phyloP scores from a whole-genome alignment of 768 basidiomycete species.

The Boletellus emodensis region DNA sequence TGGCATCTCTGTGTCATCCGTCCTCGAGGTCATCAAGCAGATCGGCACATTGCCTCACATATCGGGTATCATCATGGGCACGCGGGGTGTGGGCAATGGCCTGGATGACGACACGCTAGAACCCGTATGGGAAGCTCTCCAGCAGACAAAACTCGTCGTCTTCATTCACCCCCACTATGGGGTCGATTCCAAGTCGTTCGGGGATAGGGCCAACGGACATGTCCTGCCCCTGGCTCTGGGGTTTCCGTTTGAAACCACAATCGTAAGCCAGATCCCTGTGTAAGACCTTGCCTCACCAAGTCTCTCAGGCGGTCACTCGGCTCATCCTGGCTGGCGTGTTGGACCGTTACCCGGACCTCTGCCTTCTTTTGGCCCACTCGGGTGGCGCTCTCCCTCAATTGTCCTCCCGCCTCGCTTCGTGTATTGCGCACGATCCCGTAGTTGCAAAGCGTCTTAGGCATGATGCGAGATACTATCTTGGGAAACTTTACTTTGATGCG shows the following conservation, averaged over 20 bases:
- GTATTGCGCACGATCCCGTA: slow-evolving; percentile 80
- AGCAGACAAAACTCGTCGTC: slow-evolving; percentile 62
- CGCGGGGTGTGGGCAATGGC: slow-evolving; percentile 70
- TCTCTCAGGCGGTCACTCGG: slow-evolving; percentile 59
- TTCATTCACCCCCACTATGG: slow-evolving; percentile 90
- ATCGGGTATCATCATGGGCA: slow-evolving; percentile 79
- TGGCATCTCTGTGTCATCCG: slow-evolving; percentile 46
- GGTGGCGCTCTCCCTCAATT: slow-evolving; percentile 81
- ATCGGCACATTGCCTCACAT: slow-evolving; percentile 63
- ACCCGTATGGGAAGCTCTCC: slow-evolving; percentile 78
- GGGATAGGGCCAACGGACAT: slow-evolving; percentile 76
- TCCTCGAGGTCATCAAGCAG: slow-evolving; percentile 65
- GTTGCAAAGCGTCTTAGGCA: slow-evolving; percentile 71
- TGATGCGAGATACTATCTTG: slow-evolving; percentile 81
- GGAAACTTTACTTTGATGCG: slow-evolving; percentile 77
- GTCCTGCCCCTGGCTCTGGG: slow-evolving; percentile 84
- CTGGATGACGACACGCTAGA: slow-evolving; percentile 77
- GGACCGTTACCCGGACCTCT: slow-evolving; percentile 73
- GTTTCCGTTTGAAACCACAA: slow-evolving; percentile 89
- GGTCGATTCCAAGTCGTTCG: slow-evolving; percentile 70
- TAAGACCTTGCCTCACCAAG: slow-evolving; percentile 4
- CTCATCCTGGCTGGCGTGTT: slow-evolving; percentile 78
- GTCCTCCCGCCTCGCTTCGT: slow-evolving; percentile 80
- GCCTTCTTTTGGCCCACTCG: slow-evolving; percentile 81
- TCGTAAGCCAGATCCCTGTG: slow-evolving; percentile 43